Base-by-base conservation (phyloP, 2,329 filamentous ascomycete species). In the Aspergillus terreus region DNA sequence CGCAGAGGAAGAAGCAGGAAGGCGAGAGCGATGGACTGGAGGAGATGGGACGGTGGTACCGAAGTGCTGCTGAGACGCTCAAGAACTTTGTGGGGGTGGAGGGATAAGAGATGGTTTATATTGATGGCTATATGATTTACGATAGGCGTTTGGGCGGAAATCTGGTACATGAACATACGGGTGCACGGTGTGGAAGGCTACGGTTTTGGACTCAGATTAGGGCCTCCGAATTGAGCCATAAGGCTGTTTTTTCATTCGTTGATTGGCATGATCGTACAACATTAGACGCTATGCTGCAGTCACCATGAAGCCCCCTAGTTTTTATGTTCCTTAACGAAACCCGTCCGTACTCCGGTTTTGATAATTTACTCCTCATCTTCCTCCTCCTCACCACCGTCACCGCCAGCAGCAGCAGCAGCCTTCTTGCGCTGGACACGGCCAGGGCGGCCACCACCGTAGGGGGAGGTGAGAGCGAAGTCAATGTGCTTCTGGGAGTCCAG, bases 401-500 rank as follows among this genome's bases (percentile, higher is more conserved):
- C 75, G 77, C 86, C 87, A 81, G 95, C 90, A 58, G 91, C 90
- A 67, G 94, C 90, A 83, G 90, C 92, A 77, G 92, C 90, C 92
- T 97, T 99, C 94, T 97, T 99, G 85, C 94, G 95, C 79, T 90
- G 87, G 74, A 96, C 92, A 85, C 94, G 94, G 68, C 94, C 94
- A 71, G 91, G 90, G 70, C 94, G 92, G 75, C 94, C 94, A 76
- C 92, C 92, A 79, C 94, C 94, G 72, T 96, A 96, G 76, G 94
- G 92, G 75, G 92, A 97, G 80, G 87, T 95, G 64, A 99, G 86
- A 60, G 94, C 84, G 78, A 99, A 97, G 84, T 99, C 94, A 72
- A 99, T 97, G 88, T 99, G 94, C 90, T 99, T 99, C 87, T 99
- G 94, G 71, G 92, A 96, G 84, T 99, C 94, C 73, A 99, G 90